Percentiles rank a stretch among this genome's conserved stretches.
These are phyloP conservation scores for Solanum boliviense DNA, from an alignment of 257 asterid genomes.

Conservation along the genomic window DNA sequence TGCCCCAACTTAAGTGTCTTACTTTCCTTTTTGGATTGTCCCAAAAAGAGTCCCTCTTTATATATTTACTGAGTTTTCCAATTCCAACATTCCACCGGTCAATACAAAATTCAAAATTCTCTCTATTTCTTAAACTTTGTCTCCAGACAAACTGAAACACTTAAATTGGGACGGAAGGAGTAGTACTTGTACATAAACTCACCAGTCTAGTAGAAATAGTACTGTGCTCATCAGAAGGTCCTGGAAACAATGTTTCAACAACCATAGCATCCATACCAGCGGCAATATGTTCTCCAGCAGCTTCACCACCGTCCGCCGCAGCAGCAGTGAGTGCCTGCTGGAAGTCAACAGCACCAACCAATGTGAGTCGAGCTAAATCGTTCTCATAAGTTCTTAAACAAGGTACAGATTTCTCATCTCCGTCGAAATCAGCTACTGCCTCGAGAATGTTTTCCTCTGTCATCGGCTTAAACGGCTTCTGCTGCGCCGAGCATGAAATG, in stretches of 20 bases:
- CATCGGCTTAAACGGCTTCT: constrained; percentile 18
- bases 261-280: constrained; percentile 60
- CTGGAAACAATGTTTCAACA: constrained; percentile 71
- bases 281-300: constrained; percentile 60
- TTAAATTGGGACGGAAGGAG: not conserved
- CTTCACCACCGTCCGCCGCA: constrained; percentile 82
- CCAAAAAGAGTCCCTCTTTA: too few relatives aligned
- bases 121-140: not conserved
- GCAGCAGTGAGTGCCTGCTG: constrained; percentile 90
- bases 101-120: not conserved
- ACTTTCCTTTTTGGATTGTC: too few relatives aligned
- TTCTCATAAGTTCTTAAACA: constrained; percentile 72
- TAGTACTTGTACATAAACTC: not conserved
- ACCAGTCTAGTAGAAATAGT: constrained; percentile 46
- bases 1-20: too few relatives aligned
- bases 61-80: too few relatives aligned
- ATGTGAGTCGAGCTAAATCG: constrained; percentile 56
- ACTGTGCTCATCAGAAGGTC: constrained; percentile 39
- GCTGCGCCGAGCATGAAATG: constrained; percentile 18
- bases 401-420: constrained; percentile 17
- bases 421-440: constrained; percentile 34
- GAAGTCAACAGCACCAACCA: constrained; percentile 64
- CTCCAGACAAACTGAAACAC: not conserved
- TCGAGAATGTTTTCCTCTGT: constrained; percentile 47
- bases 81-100: too few relatives aligned